Base-by-base conservation (phyloP, 148 eudicot species). In the Chenopodium berlandieri region DNA sequence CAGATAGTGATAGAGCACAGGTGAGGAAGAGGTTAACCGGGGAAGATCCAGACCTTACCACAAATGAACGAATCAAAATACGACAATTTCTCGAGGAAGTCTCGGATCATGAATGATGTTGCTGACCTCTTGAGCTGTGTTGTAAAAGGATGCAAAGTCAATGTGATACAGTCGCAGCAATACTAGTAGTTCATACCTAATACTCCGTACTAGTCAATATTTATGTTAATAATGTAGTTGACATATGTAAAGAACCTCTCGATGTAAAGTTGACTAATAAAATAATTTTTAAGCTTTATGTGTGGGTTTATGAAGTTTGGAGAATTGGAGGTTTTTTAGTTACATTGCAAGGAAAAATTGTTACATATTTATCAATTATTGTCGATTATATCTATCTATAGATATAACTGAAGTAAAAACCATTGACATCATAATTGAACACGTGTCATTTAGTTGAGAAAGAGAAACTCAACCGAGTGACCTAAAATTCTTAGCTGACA, bases 31-130 rank as follows among this genome's bases (percentile, higher is more conserved):
- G 92, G 83, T 76, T 95, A 85, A 88, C 77, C 11, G 86, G 90
- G 16, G 93, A 92, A 52, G 91, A 92, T 68, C 91, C 93, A 69
- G 79, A 82, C 79, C 93, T 95, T 60, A 89, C 90, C 4, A 81
- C 75, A 40, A 62, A 77, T 14, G 96, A 93, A 83, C 91, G 94
- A 16, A 75, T 84, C 64, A 78, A 66, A 68, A 89, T 95, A 81
- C 82, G 88, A 63, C 84, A 90, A 85, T 90, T 88, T 80, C 97
- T 95, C 50, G 94, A 91, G 79, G 86, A 86, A 52, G 83, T 40
- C 68, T 84, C 88, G 8, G 85, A 76, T 68, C 81, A 82, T 50
- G 85, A 86, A 37, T 89, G 76, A 88, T 60, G 10, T 66, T 34
- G 12, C 4, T 66, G 12, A 30, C n/a, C 6, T 10, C 10, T 30